Conservation (phyloP, 78 protist genomes). For the Pirum gemmata region DNA sequence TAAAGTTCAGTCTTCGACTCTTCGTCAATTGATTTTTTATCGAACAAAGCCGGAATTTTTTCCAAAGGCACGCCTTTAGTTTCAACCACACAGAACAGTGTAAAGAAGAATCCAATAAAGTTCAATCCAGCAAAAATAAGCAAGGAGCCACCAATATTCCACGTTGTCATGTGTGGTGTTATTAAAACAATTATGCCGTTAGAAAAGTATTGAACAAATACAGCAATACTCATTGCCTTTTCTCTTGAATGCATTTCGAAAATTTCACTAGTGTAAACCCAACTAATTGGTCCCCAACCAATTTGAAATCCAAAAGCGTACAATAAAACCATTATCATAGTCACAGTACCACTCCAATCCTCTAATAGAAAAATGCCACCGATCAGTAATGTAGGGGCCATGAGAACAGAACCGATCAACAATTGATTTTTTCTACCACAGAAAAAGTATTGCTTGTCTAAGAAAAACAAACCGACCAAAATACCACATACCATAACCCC, state of each 20-base stretch:
- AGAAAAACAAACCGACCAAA: not conserved
- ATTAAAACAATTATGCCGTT: conserved; percentile 6
- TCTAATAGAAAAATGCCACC: not conserved
- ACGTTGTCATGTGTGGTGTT: conserved; percentile 1
- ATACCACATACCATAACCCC: conserved; percentile 10
- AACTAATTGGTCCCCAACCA: conserved; percentile 18
- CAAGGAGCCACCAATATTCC: conserved; percentile 1
- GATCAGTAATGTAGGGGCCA: conserved; percentile 21
- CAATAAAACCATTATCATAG: conserved; percentile 22
- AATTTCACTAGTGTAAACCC: conserved; percentile 22
- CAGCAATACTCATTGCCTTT: conserved; percentile 7
- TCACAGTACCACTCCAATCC: not conserved
- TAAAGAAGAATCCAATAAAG: too few relatives aligned
- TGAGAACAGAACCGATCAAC: not conserved
- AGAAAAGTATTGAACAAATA: not conserved
- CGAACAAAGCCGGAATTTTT: conserved; percentile 16
- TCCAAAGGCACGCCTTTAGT: conserved; percentile 25
- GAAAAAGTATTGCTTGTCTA: not conserved
- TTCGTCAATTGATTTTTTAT: too few relatives aligned
- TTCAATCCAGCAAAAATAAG: too few relatives aligned
- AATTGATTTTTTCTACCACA: conserved; percentile 10
- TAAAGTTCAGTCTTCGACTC: too few relatives aligned
- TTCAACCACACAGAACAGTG: too few relatives aligned
- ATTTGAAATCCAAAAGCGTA: conserved; percentile 24
- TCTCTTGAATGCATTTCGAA: not conserved